A percentile compares a stretch with the other conserved stretches of the same genome.
Conservation (phyloP, 2,329 filamentous ascomycete species). For the Xylariaceae sp. region DNA sequence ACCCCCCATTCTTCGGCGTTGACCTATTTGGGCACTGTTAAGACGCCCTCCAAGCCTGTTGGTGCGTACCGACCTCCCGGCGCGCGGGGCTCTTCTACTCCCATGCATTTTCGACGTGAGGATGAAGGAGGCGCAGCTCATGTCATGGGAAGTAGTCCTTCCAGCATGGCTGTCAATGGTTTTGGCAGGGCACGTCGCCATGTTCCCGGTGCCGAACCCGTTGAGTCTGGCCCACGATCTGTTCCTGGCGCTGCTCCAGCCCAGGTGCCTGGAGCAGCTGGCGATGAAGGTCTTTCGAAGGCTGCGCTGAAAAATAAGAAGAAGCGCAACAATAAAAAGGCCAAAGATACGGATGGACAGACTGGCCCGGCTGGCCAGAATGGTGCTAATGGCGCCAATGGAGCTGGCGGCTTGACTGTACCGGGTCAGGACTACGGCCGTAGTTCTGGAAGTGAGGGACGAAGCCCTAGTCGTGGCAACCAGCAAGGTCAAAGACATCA, state of each 20-base stretch:
- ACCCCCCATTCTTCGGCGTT: conserved; percentile 76
- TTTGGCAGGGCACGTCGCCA: conserved; percentile 71
- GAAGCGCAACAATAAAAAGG: conserved; percentile 88
- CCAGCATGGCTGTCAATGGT: conserved; percentile 67
- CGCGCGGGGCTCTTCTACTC: conserved; percentile 81
- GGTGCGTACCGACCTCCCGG: conserved; percentile 94
- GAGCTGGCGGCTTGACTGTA: conserved; percentile 40
- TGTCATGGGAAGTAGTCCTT: conserved; percentile 69
- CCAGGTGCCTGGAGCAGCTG: conserved; percentile 54
- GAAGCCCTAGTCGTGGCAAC: conserved; percentile 60
- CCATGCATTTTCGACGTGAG: conserved; percentile 93
- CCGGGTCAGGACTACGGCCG: conserved; percentile 39
- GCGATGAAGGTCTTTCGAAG: conserved; percentile 73
- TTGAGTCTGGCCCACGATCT: conserved; percentile 50
- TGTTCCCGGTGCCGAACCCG: conserved; percentile 79
- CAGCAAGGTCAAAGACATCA: conserved; percentile 48
- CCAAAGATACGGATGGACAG: conserved; percentile 69
- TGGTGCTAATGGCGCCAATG: conserved; percentile 24
- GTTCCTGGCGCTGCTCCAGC: conserved; percentile 65
- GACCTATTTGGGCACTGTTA: conserved; percentile 76
- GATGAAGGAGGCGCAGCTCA: conserved; percentile 93
- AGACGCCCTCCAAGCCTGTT: conserved; percentile 94
- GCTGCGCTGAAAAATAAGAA: conserved; percentile 95
- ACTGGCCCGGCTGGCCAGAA: conserved; percentile 44
- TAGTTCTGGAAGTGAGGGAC: conserved; percentile 46